Evolutionary conservation across 345 rosid species (phyloP).

Genomic region (Xanthoceras sorbifolium): DNA sequence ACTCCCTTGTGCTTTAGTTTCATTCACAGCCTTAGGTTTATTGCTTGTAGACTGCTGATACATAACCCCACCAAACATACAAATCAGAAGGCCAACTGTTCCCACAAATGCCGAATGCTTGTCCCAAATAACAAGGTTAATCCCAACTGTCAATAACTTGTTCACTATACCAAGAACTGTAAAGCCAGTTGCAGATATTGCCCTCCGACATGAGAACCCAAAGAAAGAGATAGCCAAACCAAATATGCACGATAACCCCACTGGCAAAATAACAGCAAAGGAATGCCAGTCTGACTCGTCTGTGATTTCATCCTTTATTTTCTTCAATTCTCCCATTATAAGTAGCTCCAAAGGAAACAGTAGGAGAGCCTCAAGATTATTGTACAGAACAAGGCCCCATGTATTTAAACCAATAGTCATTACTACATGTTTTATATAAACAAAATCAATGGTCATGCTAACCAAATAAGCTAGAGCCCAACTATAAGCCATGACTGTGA

Average conservation of each 20-base stretch:
- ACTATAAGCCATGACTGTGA: constrained; percentile 75
- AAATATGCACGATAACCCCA: constrained; percentile 79
- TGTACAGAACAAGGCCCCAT: constrained; percentile 96
- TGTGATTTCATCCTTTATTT: constrained; percentile 74
- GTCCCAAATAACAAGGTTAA: constrained; percentile 92
- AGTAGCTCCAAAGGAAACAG: constrained; percentile 90
- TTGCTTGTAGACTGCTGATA: constrained; percentile 83
- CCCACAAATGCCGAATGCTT: constrained; percentile 84
- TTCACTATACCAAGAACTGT: constrained; percentile 99
- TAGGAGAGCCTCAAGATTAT: constrained; percentile 91
- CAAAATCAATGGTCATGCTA: constrained; percentile 96
- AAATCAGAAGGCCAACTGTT: constrained; percentile 81
- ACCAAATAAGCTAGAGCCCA: constrained; percentile 93
- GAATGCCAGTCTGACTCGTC: constrained; percentile 79
- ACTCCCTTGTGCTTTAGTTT: constrained; percentile 37
- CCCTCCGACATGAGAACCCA: constrained; percentile 92
- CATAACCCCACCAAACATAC: constrained; percentile 89
- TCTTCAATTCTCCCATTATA: constrained; percentile 93
- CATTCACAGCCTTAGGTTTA: constrained; percentile 58
- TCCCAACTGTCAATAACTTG: constrained; percentile 86
- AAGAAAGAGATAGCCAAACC: constrained; percentile 96
- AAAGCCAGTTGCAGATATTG: constrained; percentile 94
- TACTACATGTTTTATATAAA: constrained; percentile 96
- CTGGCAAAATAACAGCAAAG: constrained; percentile 74
- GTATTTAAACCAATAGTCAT: constrained; percentile 94